Base-by-base conservation (phyloP, 352 stramenopile genomes). In the Phytophthora macrochlamydospora region DNA sequence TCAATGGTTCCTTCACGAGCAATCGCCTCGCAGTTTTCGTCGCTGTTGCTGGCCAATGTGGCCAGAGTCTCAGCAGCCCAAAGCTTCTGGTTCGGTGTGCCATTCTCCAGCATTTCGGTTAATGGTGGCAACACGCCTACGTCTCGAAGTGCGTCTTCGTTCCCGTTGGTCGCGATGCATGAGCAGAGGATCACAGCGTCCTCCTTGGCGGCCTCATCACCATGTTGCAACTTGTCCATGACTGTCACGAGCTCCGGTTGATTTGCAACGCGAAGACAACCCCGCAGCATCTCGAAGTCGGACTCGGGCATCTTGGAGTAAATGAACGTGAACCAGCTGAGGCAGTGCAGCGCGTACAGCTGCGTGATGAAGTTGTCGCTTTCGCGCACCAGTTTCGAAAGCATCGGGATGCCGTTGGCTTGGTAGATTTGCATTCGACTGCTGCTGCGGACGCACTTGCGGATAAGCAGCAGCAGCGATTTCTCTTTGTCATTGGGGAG, bases 311-410 rank as follows among this genome's bases (percentile, higher is more conserved):
- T 69, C 38, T 65, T 73, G 48, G 65, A 69, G 65, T 73, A 65
- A 30, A 65, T 65, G 38, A 65, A 73, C 9, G 59, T 69, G 45
- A 59, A 69, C 65, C 65, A 69, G 35, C 65, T 69, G 24, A 73
- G 32, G 50, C 65, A 73, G 24, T 73, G 65, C 28, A 73, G 50
- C 13, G 65, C 65, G n/a, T 69, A 73, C 13, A 73, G 13, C 13
- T 69, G 48, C 3, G 55, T 65, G 28, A 58, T 59, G 30, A 65
- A 73, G 38, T 55, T 65, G 8, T 65, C 53, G 2, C 51, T 32
- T 3, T 62, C 50, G 44, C 38, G 42, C 37, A 65, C 52, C 60
- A 73, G 49, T 2, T 46, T 51, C n/a, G 51, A 35, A 28, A 73
- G 67, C 0, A 59, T n/a, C 51, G 29, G 28, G 12, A 73, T 69